Evolutionary conservation across 73 alveolate genomes (phyloP), one percentile per base, ranked within the genome.

Genomic region (Uronychia setigera): DNA sequence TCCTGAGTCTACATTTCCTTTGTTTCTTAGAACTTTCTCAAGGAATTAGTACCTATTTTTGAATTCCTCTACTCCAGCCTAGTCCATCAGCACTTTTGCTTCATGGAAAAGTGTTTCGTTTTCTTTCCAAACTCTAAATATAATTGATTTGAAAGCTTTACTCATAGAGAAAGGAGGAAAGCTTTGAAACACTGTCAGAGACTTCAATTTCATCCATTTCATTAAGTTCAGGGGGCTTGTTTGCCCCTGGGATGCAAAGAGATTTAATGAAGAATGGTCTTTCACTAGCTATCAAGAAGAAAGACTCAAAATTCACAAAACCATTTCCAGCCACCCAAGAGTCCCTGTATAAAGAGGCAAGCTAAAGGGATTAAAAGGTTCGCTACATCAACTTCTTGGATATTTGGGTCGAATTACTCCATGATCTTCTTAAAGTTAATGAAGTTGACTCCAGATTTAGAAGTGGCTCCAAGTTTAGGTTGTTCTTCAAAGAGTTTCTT

Each of bases 281-380:
- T 31, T 92, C 97, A 84, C 88, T 83, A 0, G 94, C 92, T 29
- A 78, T 80, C 26, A 82, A 14, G 80, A 83, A 74, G 85, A 92
- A 88, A 26, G 93, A 83, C 31, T 88, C 91, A 78, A 77, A 74
- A 35, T 82, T 81, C 0, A 88, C 91, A 27, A 60, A 76, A 1
- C 91, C 94, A 34, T 58, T 76, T 1, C 94, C 92, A 29, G 89
- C 34, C 0, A 80, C 78, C 91, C 93, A 88, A 0, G 93, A 58
- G 31, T 80, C 87, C 78, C 97, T 57, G 67, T 58, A 92, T 35
- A 80, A 46, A 1, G 83, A 77, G 5, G 67, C 67, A 46, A 19
- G 5, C 67, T 46, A 19, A 5, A 46, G 19, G 5, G 19, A 46
- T 11, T 46, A 19, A 5, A 46, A 19, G 67, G 19, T 46, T n/a